Evolutionary conservation across 2,329 filamentous ascomycete genomes (phyloP).

Genomic region (Cladosporium colombiae): DNA sequence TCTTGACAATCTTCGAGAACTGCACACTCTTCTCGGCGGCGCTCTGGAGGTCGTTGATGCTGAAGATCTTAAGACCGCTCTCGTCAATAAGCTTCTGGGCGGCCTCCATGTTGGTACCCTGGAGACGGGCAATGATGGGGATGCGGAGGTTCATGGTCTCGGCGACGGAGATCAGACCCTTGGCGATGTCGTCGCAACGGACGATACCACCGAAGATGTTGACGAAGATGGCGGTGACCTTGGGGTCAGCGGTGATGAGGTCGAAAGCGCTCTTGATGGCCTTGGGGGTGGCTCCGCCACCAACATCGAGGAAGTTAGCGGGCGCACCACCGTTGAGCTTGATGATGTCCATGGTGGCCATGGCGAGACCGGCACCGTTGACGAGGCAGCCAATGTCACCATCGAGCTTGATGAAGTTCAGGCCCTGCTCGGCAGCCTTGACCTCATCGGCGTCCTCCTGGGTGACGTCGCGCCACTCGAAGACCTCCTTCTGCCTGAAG

Average conservation of each 20-base stretch:
- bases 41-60: slow-evolving; percentile 94
- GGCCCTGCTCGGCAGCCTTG: slow-evolving; percentile 85
- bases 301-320: slow-evolving; percentile 98
- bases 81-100: slow-evolving; percentile 93
- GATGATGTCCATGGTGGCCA: slow-evolving; percentile 99
- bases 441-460: slow-evolving; percentile 99
- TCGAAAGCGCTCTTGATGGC: slow-evolving; percentile 98
- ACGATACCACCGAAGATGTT: slow-evolving; percentile 99
- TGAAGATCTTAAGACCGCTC: slow-evolving; percentile 99
- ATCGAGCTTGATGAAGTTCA: slow-evolving; percentile 99
- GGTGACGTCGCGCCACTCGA: slow-evolving; percentile 86
- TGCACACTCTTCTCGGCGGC: slow-evolving; percentile 98
- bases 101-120: slow-evolving; percentile 97
- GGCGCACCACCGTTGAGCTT: slow-evolving; percentile 96
- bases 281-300: slow-evolving; percentile 92
- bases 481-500: slow-evolving; percentile 96
- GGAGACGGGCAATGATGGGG: slow-evolving; percentile 93
- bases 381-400: slow-evolving; percentile 99
- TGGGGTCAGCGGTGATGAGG: slow-evolving; percentile 96
- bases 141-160: slow-evolving; percentile 94
- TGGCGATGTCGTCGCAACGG: slow-evolving; percentile 93
- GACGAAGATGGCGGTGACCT: slow-evolving; percentile 98
- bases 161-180: slow-evolving; percentile 92
- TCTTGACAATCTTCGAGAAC: slow-evolving; percentile 98
- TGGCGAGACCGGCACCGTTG: slow-evolving; percentile 97